phyloP scores from a whole-genome alignment of 2,329 filamentous ascomycete species.

The Scleromitrula shiraiana region DNA sequence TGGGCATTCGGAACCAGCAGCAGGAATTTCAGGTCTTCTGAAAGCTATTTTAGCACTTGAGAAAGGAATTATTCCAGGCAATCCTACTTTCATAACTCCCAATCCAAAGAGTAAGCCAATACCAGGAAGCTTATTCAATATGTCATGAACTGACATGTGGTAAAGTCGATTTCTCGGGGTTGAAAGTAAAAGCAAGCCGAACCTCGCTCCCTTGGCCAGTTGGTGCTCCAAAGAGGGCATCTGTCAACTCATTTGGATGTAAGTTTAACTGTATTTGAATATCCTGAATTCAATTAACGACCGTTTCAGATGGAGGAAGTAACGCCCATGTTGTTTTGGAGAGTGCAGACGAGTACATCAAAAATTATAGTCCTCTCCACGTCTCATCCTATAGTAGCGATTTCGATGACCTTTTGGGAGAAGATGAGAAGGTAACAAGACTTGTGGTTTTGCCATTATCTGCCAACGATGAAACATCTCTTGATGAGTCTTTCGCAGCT shows the following conservation, averaged over 20 bases:
- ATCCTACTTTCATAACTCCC: conserved; percentile 32
- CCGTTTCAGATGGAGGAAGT: conserved; percentile 21
- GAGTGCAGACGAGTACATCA: not conserved
- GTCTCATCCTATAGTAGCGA: not conserved
- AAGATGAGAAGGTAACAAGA: not conserved
- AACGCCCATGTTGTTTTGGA: conserved; percentile 24
- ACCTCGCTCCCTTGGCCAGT: conserved; percentile 12
- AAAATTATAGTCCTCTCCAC: not conserved
- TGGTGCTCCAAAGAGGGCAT: conserved; percentile 37
- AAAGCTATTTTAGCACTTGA: conserved; percentile 35
- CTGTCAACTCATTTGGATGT: conserved; percentile 28
- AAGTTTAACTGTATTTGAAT: no score
- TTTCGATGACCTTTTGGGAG: conserved; percentile 3
- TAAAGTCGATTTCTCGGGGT: conserved; percentile 24
- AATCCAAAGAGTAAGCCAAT: not conserved
- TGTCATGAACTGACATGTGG: not conserved
- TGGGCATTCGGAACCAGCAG: conserved; percentile 30
- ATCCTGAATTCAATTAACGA: no score
- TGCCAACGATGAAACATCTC: conserved; percentile 8
- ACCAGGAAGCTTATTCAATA: conserved; percentile 23
- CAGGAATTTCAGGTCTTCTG: conserved; percentile 32
- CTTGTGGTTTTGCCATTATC: conserved; percentile 3
- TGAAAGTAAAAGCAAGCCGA: conserved; percentile 23
- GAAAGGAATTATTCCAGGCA: conserved; percentile 34
- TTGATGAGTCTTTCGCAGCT: conserved; percentile 1